Evolutionary conservation across 2,329 filamentous ascomycete species (phyloP), one percentile per base, ranked within the genome.

Genomic region (Cucurbitaria berberidis): DNA sequence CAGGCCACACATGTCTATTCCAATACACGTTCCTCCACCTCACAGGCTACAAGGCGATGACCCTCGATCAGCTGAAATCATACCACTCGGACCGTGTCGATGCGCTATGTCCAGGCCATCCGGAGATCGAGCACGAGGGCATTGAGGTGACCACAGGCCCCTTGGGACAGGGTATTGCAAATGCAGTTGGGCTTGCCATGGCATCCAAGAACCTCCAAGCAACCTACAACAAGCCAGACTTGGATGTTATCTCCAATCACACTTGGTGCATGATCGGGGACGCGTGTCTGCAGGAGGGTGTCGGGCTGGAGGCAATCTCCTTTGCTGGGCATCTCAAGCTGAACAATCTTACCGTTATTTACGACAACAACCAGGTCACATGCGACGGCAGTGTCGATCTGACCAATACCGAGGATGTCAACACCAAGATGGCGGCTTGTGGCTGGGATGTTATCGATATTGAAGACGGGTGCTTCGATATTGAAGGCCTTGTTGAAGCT

Each of bases 291-390:
- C 81, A 84, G 58, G 83, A 86, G 63, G 84, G 83, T 24, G 82
- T 85, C 1, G 79, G 76, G 0, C 73, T 85, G 19, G 34, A 42
- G 13, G 40, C 40, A 19, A 42, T 42, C 15, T 42, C 40, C 24
- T 42, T 42, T 24, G 40, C 40, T 19, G 40, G 40, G 10, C 82
- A 85, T 64, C 77, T 79, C 67, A 78, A 76, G 57, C 74, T 86
- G 9, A 80, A 82, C 70, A 86, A 86, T 65, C 70, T 86, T 1
- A 80, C 79, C 3, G 69, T 86, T 22, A 81, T 85, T 41, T 86
- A 86, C 58, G 84, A 86, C 59, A 86, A 86, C 69, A 86, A 86
- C 66, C 80, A 84, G 60, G 75, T 86, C 42, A 85, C 83, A 5
- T 86, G 83, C 60, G 84, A 86, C 51, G 84, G 84, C 1, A 78